Percentiles rank a stretch among this genome's conserved stretches.
These are phyloP conservation scores for Orbilia blumenaviensis DNA, from an alignment of 2,329 filamentous ascomycete species.

Conservation along the genomic window DNA sequence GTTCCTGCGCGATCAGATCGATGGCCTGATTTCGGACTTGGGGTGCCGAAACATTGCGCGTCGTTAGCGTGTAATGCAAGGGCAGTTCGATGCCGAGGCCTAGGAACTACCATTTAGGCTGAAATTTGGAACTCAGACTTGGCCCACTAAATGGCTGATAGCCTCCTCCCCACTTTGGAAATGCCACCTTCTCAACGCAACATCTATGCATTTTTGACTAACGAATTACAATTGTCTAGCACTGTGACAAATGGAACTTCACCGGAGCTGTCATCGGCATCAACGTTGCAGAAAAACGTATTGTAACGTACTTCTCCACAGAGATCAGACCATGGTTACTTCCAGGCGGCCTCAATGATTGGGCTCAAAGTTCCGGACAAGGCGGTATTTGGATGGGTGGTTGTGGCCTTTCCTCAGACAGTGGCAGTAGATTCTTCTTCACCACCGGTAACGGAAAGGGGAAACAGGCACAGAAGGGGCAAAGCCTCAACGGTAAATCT, in stretches of 20 bases:
- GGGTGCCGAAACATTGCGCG: constrained; percentile 13
- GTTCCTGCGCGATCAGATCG: not conserved
- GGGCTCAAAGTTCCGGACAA: constrained; percentile 61
- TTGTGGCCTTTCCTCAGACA: constrained; percentile 60
- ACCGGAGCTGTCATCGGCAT: constrained; percentile 63
- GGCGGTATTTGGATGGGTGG: constrained; percentile 62
- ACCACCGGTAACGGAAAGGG: constrained; percentile 57
- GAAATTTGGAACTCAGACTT: constrained; percentile 13
- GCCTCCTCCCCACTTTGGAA: constrained; percentile 10
- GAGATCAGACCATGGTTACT: constrained; percentile 62
- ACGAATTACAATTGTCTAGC: constrained; percentile 57
- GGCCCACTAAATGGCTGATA: not conserved
- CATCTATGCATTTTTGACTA: not conserved
- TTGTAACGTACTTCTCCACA: constrained; percentile 62
- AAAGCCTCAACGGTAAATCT: constrained; percentile 46
- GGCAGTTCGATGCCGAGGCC: constrained; percentile 18
- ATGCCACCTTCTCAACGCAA: constrained; percentile 17
- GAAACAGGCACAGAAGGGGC: constrained; percentile 48
- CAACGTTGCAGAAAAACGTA: constrained; percentile 62
- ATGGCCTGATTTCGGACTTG: constrained; percentile 17
- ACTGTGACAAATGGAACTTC: constrained; percentile 69
- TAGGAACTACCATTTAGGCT: constrained; percentile 29
- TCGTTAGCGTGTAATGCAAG: constrained; percentile 29
- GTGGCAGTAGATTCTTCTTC: constrained; percentile 58
- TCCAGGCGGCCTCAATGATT: constrained; percentile 57